Evolutionary conservation across 2,329 filamentous ascomycete species (phyloP).

Genomic region (Biscogniauxia sp.): DNA sequence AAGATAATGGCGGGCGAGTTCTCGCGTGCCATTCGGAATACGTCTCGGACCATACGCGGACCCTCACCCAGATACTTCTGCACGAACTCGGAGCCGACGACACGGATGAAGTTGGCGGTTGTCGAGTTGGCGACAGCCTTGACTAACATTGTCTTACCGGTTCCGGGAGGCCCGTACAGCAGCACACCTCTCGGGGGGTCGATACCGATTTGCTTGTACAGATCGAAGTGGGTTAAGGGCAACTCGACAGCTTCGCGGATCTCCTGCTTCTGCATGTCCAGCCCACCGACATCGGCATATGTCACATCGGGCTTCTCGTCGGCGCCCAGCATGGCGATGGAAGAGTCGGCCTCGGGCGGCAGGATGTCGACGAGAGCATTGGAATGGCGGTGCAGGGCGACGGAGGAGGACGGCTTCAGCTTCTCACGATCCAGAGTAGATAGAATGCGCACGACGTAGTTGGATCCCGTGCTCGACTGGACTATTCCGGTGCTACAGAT

Average conservation of each 20-base stretch:
- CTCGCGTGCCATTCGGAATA: slow-evolving; percentile 98
- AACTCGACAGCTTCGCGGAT: slow-evolving; percentile 97
- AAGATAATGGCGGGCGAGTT: slow-evolving; percentile 99
- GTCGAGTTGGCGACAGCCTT: slow-evolving; percentile 99
- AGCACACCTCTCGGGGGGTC: slow-evolving; percentile 95
- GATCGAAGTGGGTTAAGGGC: slow-evolving; percentile 93
- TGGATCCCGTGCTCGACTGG: slow-evolving; percentile 95
- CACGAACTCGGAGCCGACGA: slow-evolving; percentile 97
- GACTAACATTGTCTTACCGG: slow-evolving; percentile 84
- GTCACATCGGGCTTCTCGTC: slow-evolving; percentile 98
- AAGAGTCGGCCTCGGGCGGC: slow-evolving; percentile 97
- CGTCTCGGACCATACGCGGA: slow-evolving; percentile 97
- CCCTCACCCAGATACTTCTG: slow-evolving; percentile 98
- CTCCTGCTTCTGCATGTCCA: slow-evolving; percentile 99
- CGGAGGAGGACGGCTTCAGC: slow-evolving; percentile 95
- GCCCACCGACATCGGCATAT: slow-evolving; percentile 93
- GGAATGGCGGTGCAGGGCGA: slow-evolving; percentile 95
- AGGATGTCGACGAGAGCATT: slow-evolving; percentile 98
- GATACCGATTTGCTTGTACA: slow-evolving; percentile 99
- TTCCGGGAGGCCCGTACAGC: slow-evolving; percentile 91
- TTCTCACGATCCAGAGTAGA: slow-evolving; percentile 97
- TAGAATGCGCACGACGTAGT: slow-evolving; percentile 97
- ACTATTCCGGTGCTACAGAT: slow-evolving; percentile 84
- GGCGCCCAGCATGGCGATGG: slow-evolving; percentile 94
- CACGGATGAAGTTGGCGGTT: slow-evolving; percentile 96